Conservation (phyloP, 441 rosid genomes). For the Erodium moschatum region DNA sequence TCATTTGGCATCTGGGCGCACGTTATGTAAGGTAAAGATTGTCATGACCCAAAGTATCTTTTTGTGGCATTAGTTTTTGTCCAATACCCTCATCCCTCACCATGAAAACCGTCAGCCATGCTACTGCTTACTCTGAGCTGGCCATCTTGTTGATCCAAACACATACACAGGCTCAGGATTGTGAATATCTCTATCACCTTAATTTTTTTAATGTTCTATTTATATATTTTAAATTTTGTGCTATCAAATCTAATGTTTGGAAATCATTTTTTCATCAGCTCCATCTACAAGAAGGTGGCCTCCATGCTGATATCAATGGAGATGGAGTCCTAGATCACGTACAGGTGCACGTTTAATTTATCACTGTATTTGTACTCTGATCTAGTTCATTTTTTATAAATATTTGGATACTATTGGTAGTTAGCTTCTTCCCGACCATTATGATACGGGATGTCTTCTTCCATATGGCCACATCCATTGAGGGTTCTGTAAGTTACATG, state of each 20-base stretch:
- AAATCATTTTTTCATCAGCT: slow-evolving; percentile 43
- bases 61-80: background rate
- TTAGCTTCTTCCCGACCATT: background rate
- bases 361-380: background rate
- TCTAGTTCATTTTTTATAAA: background rate
- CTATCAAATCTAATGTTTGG: slow-evolving; percentile 14
- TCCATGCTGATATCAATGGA: slow-evolving; percentile 98
- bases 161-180: too few species aligned
- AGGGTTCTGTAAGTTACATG: slow-evolving; percentile 5
- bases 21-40: slow-evolving; percentile 72
- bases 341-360: slow-evolving; percentile 44
- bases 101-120: background rate
- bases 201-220: background rate
- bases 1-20: slow-evolving; percentile 91
- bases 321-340: slow-evolving; percentile 99
- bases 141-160: background rate
- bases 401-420: background rate
- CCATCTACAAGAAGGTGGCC: slow-evolving; percentile 95
- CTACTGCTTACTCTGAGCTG: background rate
- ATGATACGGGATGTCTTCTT: background rate
- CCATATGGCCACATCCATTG: background rate
- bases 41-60: background rate
- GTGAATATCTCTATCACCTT: background rate
- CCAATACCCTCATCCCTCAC: background rate
- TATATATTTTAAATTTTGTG: background rate